phyloP scores from a whole-genome alignment of 1,139 yeast genomes.

The Sugiyamaella castrensis region DNA sequence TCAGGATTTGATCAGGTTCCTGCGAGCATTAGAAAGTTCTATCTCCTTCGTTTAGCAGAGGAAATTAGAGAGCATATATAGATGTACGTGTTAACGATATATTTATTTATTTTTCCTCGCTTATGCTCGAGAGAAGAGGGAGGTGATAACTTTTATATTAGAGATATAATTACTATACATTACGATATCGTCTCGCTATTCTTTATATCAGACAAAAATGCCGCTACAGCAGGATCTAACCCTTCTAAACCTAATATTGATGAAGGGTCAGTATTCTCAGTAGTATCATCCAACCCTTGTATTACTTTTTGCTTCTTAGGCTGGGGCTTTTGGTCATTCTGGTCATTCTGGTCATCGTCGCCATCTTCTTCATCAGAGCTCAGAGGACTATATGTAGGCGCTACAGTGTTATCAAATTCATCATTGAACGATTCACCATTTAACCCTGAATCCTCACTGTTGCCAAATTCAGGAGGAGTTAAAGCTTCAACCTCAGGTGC shows the following conservation, averaged over 20 bases:
- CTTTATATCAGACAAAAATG: slow-evolving; percentile 29
- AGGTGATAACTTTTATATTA: no score
- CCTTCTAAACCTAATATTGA: slow-evolving; percentile 24
- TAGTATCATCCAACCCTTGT: slow-evolving; percentile 8
- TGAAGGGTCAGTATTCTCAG: slow-evolving; percentile 2
- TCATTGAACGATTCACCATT: slow-evolving; percentile 1
- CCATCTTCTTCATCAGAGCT: slow-evolving; percentile 38
- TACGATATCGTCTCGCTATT: background rate
- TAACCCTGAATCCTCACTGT: no score
- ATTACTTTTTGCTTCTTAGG: slow-evolving; percentile 19
- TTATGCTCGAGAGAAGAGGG: background rate
- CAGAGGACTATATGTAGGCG: slow-evolving; percentile 41
- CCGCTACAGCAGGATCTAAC: slow-evolving; percentile 35
- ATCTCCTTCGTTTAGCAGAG: slow-evolving; percentile 31
- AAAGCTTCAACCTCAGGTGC: slow-evolving; percentile 13
- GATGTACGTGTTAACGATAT: background rate
- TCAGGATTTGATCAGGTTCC: slow-evolving; percentile 31
- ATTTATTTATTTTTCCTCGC: background rate
- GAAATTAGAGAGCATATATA: slow-evolving; percentile 22
- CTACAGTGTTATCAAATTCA: slow-evolving; percentile 36
- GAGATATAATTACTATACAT: background rate
- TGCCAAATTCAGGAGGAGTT: slow-evolving; percentile 16
- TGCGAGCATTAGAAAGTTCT: slow-evolving; percentile 29
- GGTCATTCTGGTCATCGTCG: slow-evolving; percentile 31
- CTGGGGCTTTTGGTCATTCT: slow-evolving; percentile 22